Evolutionary conservation across 371 early-diverging fungal genomes (phyloP).

Genomic region (Mucor mucedo): DNA sequence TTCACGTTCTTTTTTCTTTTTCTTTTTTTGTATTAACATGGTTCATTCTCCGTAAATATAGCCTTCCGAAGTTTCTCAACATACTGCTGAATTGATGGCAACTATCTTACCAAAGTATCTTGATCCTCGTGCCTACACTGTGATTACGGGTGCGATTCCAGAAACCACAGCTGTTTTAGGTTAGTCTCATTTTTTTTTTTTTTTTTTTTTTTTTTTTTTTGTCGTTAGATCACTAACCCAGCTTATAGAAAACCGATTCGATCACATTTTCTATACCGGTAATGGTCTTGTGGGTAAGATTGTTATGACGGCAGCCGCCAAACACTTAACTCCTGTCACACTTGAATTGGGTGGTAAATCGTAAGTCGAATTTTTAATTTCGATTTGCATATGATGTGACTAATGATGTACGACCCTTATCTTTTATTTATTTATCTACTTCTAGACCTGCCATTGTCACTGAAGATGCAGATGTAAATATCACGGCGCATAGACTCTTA

Average conservation of each 20-base stretch:
- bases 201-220: background rate
- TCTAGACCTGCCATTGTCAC: conserved; percentile 76
- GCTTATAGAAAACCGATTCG: conserved; percentile 63
- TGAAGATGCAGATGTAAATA: conserved; percentile 64
- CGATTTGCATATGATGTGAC: background rate
- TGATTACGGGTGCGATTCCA: conserved; percentile 78
- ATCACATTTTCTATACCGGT: conserved; percentile 95
- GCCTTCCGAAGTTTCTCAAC: conserved; percentile 86
- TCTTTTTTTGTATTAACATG: background rate
- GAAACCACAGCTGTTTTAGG: conserved; percentile 77
- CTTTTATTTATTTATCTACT: too few relatives aligned
- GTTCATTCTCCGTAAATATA: conserved; percentile 6
- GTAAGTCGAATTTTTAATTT: conserved; percentile 15
- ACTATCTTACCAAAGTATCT: conserved; percentile 75
- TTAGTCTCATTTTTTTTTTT: conserved; percentile 32
- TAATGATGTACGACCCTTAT: background rate
- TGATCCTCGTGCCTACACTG: conserved; percentile 67
- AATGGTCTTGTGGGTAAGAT: conserved; percentile 79
- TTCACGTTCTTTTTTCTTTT: background rate
- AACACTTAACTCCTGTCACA: conserved; percentile 80
- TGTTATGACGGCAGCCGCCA: conserved; percentile 80
- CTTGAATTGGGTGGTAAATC: conserved; percentile 90
- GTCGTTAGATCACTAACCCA: background rate
- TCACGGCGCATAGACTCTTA: conserved; percentile 75
- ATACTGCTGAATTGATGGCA: conserved; percentile 68